phyloP scores from a whole-genome alignment of 306 rosid species.

The Castanospermum australe region DNA sequence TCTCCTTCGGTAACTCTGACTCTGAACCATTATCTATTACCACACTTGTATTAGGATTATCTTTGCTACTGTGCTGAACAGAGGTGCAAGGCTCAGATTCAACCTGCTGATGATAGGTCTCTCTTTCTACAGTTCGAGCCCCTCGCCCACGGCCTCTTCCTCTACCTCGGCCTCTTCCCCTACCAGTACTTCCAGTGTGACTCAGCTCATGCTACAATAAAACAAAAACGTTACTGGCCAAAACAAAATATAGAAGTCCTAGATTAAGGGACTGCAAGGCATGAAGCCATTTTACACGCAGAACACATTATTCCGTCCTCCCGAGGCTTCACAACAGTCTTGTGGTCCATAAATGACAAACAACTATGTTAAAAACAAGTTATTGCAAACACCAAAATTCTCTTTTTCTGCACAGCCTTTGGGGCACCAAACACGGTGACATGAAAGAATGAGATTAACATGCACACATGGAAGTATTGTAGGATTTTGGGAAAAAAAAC shows the following conservation, averaged over 20 bases:
- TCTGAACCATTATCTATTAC: slow-evolving; percentile 43
- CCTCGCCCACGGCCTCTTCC: slow-evolving; percentile 95
- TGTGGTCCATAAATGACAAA: not conserved
- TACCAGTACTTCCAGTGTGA: slow-evolving; percentile 60
- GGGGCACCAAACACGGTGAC: not conserved
- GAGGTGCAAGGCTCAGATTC: slow-evolving; percentile 70
- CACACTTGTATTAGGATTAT: slow-evolving; percentile 32
- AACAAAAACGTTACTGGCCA: not conserved
- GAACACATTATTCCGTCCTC: not conserved
- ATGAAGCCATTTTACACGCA: not conserved
- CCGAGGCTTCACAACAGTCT: not conserved
- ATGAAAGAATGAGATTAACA: not conserved
- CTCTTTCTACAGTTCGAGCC: slow-evolving; percentile 60
- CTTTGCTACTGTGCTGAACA: slow-evolving; percentile 49
- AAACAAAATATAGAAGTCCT: not conserved
- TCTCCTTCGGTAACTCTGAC: slow-evolving; percentile 49
- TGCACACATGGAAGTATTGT: not conserved
- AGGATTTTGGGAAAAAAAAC: not conserved
- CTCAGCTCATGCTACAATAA: slow-evolving; percentile 64
- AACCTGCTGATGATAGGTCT: slow-evolving; percentile 49
- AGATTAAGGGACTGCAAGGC: not conserved
- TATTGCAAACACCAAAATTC: not conserved
- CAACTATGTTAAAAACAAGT: not conserved
- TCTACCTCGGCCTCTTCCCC: slow-evolving; percentile 90
- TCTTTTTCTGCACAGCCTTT: not conserved